Evolutionary conservation across 169 alveolate species (phyloP).

Genomic region (Plasmodium gaboni): DNA sequence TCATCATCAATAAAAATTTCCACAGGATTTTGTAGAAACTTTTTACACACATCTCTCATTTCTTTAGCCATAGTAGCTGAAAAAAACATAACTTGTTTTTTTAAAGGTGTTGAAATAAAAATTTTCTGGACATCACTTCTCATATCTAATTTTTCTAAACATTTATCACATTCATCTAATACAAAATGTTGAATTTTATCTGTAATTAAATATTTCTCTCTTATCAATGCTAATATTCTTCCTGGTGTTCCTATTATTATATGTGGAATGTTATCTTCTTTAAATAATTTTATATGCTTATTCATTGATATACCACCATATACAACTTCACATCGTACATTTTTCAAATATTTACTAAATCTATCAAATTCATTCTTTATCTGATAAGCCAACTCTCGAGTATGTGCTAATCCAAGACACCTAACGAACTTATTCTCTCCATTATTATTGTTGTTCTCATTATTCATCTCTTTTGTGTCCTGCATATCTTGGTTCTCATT

Average conservation of each 20-base stretch:
- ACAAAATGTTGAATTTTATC: conserved; percentile 96
- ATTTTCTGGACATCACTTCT: conserved; percentile 98
- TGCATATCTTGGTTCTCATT: conserved; percentile 90
- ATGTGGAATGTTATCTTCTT: conserved; percentile 95
- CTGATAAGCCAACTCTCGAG: conserved; percentile 99
- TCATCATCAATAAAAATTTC: conserved; percentile 99
- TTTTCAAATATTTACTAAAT: conserved; percentile 96
- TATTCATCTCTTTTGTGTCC: conserved; percentile 72
- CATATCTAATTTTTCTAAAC: conserved; percentile 98
- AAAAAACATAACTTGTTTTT: conserved; percentile 99
- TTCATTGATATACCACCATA: conserved; percentile 98
- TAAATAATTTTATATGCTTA: conserved; percentile 95
- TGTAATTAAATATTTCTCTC: conserved; percentile 93
- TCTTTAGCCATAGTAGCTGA: conserved; percentile 98
- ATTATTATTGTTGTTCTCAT: conserved; percentile 60
- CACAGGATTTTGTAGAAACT: conserved; percentile 98
- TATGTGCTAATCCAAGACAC: conserved; percentile 97
- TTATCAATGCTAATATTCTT: conserved; percentile 95
- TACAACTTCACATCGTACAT: conserved; percentile 96
- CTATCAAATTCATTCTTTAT: conserved; percentile 98
- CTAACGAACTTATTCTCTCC: conserved; percentile 85
- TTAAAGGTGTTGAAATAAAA: conserved; percentile 97
- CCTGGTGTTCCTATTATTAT: conserved; percentile 99
- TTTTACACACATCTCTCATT: conserved; percentile 96
- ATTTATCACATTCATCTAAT: conserved; percentile 99